Base-by-base conservation (phyloP, 1,139 yeast genomes). In the Geotrichum histeridarum region DNA sequence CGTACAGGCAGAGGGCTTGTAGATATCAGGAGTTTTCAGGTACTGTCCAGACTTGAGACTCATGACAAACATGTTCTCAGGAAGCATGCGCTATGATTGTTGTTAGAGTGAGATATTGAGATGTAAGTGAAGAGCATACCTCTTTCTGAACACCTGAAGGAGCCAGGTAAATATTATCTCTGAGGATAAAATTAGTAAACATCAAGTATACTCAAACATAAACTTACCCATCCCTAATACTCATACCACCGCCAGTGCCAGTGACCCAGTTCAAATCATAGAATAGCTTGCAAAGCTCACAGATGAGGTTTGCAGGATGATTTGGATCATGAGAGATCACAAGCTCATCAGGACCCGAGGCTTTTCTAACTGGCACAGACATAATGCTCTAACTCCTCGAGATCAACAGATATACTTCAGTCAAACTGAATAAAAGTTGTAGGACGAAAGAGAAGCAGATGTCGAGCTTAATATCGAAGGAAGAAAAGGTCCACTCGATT, bases 101-200 rank as follows among this genome's bases (percentile, higher is more conserved):
- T 5, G 32, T 35, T 18, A 46, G 17, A 46, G 8, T 3, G 8
- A 44, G 7, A 2, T 4, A 32, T 14, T 3, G 14, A 5, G 4
- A 9, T n/a, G 30, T 22, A 18, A 35, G 6, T 2, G 33, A 22
- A 18, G 9, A 22, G 49, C 64, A 8, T 54, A 66, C 70, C 69
- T 91, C 98, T 71, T 91, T 91, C 67, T 91, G 97, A 7, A 91
- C 95, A 1, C 98, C 98, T 8, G 96, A 87, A 1, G 98, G 98
- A 0, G 97, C 95, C 47, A 91, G 78, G 67, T 80, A 91, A 17
- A 88, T 82, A 42, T 74, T 66, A 56, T 81, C 76, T 2, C 70
- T 65, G 17, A 5, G 35, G 12, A 42, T 8, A 12, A 33, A 12
- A n/a, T 17, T 37, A 18, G 12, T 17, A 32, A 15, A 12, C 38